Percentiles rank a stretch among this genome's conserved stretches.
Evolutionary conservation across 2,329 filamentous ascomycete genomes (phyloP).

Genomic region (Nigrospora osmanthi): DNA sequence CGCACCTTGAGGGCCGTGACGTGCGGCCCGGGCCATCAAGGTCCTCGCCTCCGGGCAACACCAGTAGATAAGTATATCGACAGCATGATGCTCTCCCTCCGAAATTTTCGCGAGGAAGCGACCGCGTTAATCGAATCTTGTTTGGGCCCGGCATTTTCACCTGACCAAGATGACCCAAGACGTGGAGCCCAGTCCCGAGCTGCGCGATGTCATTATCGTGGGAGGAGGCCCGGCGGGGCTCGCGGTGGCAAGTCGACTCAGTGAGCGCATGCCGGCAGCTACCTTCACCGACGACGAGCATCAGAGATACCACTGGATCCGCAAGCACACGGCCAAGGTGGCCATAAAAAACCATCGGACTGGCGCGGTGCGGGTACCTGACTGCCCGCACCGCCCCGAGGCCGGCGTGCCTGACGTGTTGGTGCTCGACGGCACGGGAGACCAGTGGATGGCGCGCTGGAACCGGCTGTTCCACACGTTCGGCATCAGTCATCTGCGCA

Average conservation of each 20-base stretch:
- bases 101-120: too few relatives aligned
- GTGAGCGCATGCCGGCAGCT: conserved; percentile 66
- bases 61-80: too few relatives aligned
- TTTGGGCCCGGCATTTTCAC: too few relatives aligned
- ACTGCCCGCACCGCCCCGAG: conserved; percentile 18
- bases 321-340: conserved; percentile 53
- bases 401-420: conserved; percentile 37
- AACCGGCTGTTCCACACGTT: conserved; percentile 60
- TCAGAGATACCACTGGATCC: conserved; percentile 72
- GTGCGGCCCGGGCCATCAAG: too few relatives aligned
- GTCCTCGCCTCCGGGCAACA: too few relatives aligned
- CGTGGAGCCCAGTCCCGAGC: conserved; percentile 14
- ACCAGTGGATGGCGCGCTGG: conserved; percentile 65
- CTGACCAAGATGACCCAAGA: conserved; percentile 5
- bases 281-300: conserved; percentile 81
- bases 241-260: conserved; percentile 63
- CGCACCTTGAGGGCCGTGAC: too few relatives aligned
- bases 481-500: conserved; percentile 64
- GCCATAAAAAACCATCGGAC: conserved; percentile 45
- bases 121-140: too few relatives aligned
- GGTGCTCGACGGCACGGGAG: conserved; percentile 58
- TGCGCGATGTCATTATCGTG: conserved; percentile 63
- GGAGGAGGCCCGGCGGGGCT: conserved; percentile 71
- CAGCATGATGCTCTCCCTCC: too few relatives aligned
- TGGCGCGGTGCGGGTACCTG: conserved; percentile 17